These are phyloP conservation scores for Heliamphora exappendiculata DNA, from an alignment of 148 eudicot genomes.

Conservation along the genomic window DNA sequence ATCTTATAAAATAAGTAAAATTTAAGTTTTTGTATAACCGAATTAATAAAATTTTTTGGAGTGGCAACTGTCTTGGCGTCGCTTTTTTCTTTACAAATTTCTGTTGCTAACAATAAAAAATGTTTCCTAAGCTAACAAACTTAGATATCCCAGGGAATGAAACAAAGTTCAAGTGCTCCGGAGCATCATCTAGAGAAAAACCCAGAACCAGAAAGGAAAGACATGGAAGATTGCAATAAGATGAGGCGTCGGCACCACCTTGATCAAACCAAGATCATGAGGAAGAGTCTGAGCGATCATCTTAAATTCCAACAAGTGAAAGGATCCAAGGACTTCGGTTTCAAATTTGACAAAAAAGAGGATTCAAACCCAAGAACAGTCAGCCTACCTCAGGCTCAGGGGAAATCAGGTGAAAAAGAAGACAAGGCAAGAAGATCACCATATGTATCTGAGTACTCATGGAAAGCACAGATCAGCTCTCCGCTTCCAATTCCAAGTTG, in stretches of 20 bases:
- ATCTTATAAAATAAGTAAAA: too few relatives aligned
- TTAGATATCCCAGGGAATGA: conserved; percentile 32
- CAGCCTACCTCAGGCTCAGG: conserved; percentile 11
- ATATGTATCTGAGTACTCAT: conserved; percentile 21
- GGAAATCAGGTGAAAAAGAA: too few relatives aligned
- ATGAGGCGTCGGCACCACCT: conserved; percentile 14
- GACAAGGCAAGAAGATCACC: conserved; percentile 13
- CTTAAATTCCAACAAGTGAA: conserved; percentile 23
- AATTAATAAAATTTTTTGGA: too few relatives aligned
- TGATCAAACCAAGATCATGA: conserved; percentile 16
- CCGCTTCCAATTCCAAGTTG: conserved; percentile 34
- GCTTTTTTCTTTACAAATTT: too few relatives aligned
- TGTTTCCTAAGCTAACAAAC: not conserved
- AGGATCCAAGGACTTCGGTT: conserved; percentile 36
- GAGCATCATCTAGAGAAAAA: conserved; percentile 27
- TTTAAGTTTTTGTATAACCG: too few relatives aligned
- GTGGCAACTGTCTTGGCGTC: too few relatives aligned
- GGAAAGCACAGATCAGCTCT: conserved; percentile 19
- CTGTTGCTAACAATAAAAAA: not conserved
- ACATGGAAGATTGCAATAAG: conserved; percentile 11
- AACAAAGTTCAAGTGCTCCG: conserved; percentile 31
- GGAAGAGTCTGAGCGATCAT: conserved; percentile 32
- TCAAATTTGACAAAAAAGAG: conserved; percentile 23
- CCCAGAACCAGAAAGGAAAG: conserved; percentile 18
- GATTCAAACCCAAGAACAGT: conserved; percentile 23